Evolutionary conservation across 495 filamentous ascomycete species (phyloP), one percentile per base, ranked within the genome.

Genomic region (Tirmania nivea): DNA sequence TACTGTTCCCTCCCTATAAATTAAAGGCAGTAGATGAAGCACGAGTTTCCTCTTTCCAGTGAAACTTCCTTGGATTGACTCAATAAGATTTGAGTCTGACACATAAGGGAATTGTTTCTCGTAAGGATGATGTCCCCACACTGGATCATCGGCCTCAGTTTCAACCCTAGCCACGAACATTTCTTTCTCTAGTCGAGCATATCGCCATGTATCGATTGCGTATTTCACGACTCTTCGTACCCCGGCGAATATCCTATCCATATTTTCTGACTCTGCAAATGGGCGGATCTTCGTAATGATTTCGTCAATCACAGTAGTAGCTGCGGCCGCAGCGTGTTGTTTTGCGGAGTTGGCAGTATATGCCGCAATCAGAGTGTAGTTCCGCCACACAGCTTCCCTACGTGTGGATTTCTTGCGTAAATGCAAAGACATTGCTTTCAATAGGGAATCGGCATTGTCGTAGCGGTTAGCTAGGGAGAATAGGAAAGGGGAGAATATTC

Each of bases 401-500:
- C 75, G 70, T 48, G 73, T 74, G 48, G 74, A 77, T 59, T 79
- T 79, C 39, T 73, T 71, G 16, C 76, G 74, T 39, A 80, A 74
- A 35, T 79, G 73, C 63, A 73, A 75, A 9, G 75, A 78, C 52
- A 79, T 70, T 59, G 76, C 71, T 54, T 74, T 71, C 69, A 80
- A 78, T 55, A 77, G 72, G 12, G 71, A 73, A 61, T 79, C 76
- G 11, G 75, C 74, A 57, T 78, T 77, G 60, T 78, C 76, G 62
- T 77, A 77, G 20, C 75, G 63, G 34, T 72, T 71, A n/a, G 75
- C 75, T 7, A 79, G 61, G 35, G 75, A 76, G 64, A 80, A 80
- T 3, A 80, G 64, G 67, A 80, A 80, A 7, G 76, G 77, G 36
- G 76, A 72, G 67, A 80, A 80, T 39, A 80, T 74, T n/a, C 76